These are phyloP conservation scores for Xylaria sp. DNA, from an alignment of 2,329 filamentous ascomycete species.

Conservation along the genomic window DNA sequence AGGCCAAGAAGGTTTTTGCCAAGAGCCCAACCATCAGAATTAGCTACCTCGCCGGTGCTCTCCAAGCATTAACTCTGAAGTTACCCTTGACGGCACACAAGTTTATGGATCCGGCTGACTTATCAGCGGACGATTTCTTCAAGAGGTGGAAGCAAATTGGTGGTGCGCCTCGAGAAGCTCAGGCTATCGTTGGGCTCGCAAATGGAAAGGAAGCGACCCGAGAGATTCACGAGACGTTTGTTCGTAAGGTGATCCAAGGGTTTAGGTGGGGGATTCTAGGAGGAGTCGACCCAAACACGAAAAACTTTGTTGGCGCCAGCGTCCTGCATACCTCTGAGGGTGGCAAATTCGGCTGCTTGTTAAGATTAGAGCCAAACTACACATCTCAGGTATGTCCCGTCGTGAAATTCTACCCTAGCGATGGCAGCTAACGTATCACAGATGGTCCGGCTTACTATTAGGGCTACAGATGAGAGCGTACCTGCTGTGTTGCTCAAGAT, in stretches of 20 bases:
- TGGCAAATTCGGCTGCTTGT: slow-evolving; percentile 91
- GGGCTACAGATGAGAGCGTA: slow-evolving; percentile 90
- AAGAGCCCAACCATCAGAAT: slow-evolving; percentile 90
- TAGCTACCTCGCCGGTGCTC: slow-evolving; percentile 89
- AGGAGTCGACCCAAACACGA: slow-evolving; percentile 86
- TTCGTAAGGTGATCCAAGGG: slow-evolving; percentile 75
- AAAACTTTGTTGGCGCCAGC: slow-evolving; percentile 91
- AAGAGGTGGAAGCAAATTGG: slow-evolving; percentile 99
- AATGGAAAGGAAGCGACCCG: slow-evolving; percentile 59
- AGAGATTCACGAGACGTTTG: slow-evolving; percentile 73
- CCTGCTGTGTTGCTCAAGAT: slow-evolving; percentile 79
- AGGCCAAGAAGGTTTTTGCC: slow-evolving; percentile 79
- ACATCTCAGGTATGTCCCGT: slow-evolving; percentile 74
- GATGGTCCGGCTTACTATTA: slow-evolving; percentile 95
- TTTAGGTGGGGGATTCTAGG: slow-evolving; percentile 89
- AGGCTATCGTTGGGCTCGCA: slow-evolving; percentile 78
- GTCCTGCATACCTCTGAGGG: slow-evolving; percentile 81
- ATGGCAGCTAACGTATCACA: slow-evolving; percentile 30
- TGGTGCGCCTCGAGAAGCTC: slow-evolving; percentile 82
- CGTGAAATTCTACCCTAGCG: background rate
- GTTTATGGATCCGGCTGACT: slow-evolving; percentile 92
- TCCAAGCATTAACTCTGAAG: slow-evolving; percentile 91
- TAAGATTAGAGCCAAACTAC: slow-evolving; percentile 95
- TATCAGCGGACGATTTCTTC: slow-evolving; percentile 94
- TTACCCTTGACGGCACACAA: slow-evolving; percentile 89